Evolutionary conservation across 2,329 filamentous ascomycete genomes (phyloP).

Genomic region (Calonectria hawksworthii): DNA sequence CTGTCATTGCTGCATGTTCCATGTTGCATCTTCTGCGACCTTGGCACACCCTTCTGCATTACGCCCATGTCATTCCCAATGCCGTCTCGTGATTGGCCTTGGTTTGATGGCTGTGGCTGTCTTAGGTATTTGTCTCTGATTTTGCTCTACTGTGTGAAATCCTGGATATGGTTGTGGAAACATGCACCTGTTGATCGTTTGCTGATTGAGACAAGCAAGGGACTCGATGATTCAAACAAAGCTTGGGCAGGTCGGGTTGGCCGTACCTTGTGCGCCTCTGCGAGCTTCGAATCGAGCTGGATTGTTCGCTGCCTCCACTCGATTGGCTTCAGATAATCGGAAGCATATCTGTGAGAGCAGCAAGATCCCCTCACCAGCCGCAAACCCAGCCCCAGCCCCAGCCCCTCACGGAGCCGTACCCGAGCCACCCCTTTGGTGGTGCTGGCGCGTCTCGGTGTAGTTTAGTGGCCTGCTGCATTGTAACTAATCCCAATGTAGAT

Average conservation of each 20-base stretch:
- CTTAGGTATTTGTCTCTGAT: not conserved
- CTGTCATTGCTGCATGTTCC: constrained; percentile 10
- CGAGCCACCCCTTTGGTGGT: not conserved
- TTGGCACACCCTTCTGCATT: not conserved
- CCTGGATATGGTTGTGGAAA: not conserved
- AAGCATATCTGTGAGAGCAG: constrained; percentile 8
- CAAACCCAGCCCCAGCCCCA: constrained; percentile 9
- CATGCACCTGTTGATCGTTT: not conserved
- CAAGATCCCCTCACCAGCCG: constrained; percentile 1
- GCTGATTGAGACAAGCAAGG: not conserved
- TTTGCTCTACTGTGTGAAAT: not conserved
- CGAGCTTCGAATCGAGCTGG: not conserved
- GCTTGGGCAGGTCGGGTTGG: not conserved
- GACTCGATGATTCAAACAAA: not conserved
- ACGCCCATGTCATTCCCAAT: not conserved
- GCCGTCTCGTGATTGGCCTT: constrained; percentile 5
- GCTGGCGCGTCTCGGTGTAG: not conserved
- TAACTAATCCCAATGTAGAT: constrained; percentile 12
- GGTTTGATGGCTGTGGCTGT: not conserved
- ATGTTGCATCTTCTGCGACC: constrained; percentile 20
- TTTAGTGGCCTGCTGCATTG: constrained; percentile 16
- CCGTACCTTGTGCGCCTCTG: not conserved
- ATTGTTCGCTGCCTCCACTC: constrained; percentile 3
- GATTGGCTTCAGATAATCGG: constrained; percentile 17
- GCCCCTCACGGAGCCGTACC: constrained; percentile 10